These are phyloP conservation scores for Beauveria medogensis DNA, from an alignment of 2,329 filamentous ascomycete genomes.

Conservation along the genomic window DNA sequence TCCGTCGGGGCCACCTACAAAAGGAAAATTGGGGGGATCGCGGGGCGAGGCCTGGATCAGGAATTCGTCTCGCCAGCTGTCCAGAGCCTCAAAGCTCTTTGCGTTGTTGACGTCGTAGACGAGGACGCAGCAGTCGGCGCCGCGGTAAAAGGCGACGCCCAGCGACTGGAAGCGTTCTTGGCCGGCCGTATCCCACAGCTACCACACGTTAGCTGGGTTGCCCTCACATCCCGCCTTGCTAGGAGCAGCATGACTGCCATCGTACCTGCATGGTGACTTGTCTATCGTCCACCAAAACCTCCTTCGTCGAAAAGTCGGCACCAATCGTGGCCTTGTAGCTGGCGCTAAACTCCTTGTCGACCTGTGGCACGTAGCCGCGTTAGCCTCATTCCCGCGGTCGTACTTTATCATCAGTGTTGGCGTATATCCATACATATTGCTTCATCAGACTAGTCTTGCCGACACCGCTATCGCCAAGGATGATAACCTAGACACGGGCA, in stretches of 20 bases:
- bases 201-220: neutral
- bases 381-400: neutral
- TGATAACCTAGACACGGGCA: constrained; percentile 67
- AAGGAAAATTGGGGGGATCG: constrained; percentile 95
- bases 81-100: constrained; percentile 96
- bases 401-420: neutral
- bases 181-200: constrained; percentile 97
- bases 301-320: constrained; percentile 95
- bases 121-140: constrained; percentile 94
- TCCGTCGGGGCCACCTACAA: constrained; percentile 56
- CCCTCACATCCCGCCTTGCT: constrained; percentile 10
- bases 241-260: neutral
- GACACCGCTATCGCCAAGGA: constrained; percentile 96
- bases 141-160: constrained; percentile 94
- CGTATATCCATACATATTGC: constrained; percentile 77
- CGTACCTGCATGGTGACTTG: constrained; percentile 95
- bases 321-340: constrained; percentile 99
- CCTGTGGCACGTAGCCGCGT: constrained; percentile 43
- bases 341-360: constrained; percentile 99
- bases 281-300: constrained; percentile 93
- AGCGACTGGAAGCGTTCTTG: constrained; percentile 97
- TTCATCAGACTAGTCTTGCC: constrained; percentile 99
- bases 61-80: constrained; percentile 98
- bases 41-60: constrained; percentile 93
- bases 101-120: constrained; percentile 99